Base-by-base conservation (phyloP, 2,329 filamentous ascomycete species). In the Cryphonectria nitschkei region DNA sequence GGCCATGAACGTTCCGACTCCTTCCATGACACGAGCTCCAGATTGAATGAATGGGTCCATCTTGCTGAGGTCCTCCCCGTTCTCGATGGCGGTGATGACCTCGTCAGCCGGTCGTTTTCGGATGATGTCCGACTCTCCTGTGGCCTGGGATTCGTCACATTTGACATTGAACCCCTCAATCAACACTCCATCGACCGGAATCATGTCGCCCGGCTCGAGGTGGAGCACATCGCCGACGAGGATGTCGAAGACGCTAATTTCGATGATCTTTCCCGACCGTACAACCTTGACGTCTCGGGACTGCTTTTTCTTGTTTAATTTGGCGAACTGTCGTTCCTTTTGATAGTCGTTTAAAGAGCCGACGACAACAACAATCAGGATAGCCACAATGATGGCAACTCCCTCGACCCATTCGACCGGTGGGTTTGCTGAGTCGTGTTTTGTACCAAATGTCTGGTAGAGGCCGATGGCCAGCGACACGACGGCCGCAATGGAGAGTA, bases 1-100 rank as follows among this genome's bases (percentile, higher is more conserved):
- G 72, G 90, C 89, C 79, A 94, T 84, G 76, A 89, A 94, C 1
- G 90, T 93, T 16, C 92, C 92, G 11, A 93, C 88, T 61, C 92
- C 92, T 78, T 94, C 92, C 81, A 93, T 91, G 70, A 94, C 91
- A 73, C 92, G 92, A 67, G 90, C 87, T 43, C 92, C 95, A 41
- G 94, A 97, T 75, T 97, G 93, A 76, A 98, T 93, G 75, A 95
- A 93, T 0, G 92, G 92, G 74, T 95, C 92, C 80, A 94, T 86
- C 80, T 94, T 94, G 82, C 88, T 90, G 34, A 91, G 83, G 62
- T 84, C 84, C 58, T 91, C 87, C 75, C 88, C 84, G 73, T 87
- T 89, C 75, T 92, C 88, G 75, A 94, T 92, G 37, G 90, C 90
- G 29, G 85, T 84, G 76, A 85, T 92, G 29, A 93, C 92, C 34